Evolutionary conservation across 2,329 filamentous ascomycete genomes (phyloP).

Genomic region (Coniochaeta pulveracea): DNA sequence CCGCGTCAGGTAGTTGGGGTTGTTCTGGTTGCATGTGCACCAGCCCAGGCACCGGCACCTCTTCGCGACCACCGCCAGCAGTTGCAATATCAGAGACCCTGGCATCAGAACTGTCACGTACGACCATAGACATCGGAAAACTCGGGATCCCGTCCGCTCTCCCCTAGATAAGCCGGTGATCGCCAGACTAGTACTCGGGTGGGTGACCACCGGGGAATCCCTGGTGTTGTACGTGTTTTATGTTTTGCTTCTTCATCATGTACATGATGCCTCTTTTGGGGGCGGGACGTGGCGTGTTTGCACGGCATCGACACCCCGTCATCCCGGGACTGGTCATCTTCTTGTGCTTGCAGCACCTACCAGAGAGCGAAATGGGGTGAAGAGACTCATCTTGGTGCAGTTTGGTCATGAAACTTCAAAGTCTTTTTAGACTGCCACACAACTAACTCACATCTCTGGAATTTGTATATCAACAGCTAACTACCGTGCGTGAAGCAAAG

Average conservation of each 20-base stretch:
- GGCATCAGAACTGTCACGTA: not conserved
- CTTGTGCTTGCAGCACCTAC: not conserved
- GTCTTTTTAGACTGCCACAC: too few species aligned
- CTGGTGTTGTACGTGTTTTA: constrained; percentile 2
- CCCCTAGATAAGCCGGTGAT: constrained; percentile 4
- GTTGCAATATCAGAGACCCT: too few species aligned
- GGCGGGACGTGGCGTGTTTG: not conserved
- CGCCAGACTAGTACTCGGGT: constrained; percentile 4
- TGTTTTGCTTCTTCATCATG: not conserved
- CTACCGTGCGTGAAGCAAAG: too few species aligned
- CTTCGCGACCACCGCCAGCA: too few species aligned
- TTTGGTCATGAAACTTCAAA: too few species aligned
- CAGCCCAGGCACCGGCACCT: too few species aligned
- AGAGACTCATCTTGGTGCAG: not conserved
- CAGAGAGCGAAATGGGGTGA: too few species aligned
- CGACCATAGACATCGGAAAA: constrained; percentile 2
- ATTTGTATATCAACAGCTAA: too few species aligned
- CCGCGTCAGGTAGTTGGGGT: too few species aligned
- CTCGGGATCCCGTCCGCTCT: constrained; percentile 4
- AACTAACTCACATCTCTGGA: too few species aligned
- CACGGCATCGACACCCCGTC: not conserved
- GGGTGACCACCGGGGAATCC: constrained; percentile 4
- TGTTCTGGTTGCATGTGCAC: too few species aligned
- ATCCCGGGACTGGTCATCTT: not conserved
- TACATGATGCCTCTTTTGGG: not conserved